Conservation (phyloP, 83 land plant species). For the Picea mariana region DNA sequence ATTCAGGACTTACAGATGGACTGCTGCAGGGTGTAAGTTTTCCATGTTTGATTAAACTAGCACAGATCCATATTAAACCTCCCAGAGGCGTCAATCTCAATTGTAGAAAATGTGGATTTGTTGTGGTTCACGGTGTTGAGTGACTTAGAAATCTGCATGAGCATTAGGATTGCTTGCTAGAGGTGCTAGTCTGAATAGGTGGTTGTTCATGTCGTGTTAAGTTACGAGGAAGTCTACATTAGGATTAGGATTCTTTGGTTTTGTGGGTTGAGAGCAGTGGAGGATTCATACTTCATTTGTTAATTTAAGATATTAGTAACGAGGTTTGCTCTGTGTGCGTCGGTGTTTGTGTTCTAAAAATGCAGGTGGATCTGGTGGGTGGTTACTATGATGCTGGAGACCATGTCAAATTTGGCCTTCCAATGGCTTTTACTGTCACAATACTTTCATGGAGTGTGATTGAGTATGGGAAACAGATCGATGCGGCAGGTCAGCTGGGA, state of each 20-base stretch:
- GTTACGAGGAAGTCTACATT: not conserved
- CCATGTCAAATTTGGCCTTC: not conserved
- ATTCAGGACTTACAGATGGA: constrained; percentile 37
- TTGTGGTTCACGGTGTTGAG: not conserved
- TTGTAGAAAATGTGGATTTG: not conserved
- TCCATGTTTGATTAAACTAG: not conserved
- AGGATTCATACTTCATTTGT: no score
- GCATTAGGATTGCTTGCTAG: not conserved
- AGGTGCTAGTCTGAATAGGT: not conserved
- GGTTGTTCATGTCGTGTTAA: not conserved
- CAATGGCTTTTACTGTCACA: no score
- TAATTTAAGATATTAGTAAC: no score
- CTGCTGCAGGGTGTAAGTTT: constrained; percentile 40
- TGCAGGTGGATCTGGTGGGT: no score
- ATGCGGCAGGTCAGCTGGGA: constrained; percentile 34
- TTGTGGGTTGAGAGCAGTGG: not conserved
- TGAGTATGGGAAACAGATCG: constrained; percentile 39
- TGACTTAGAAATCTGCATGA: not conserved
- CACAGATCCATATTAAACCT: not conserved
- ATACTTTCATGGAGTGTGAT: constrained; percentile 57
- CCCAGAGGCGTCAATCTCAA: not conserved
- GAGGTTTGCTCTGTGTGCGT: no score
- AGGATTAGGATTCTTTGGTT: not conserved
- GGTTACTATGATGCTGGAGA: no score
- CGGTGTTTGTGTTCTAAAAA: no score